Evolutionary conservation across 1,284 basidiomycete species (phyloP).

Genomic region (Pseudozyma sp.): DNA sequence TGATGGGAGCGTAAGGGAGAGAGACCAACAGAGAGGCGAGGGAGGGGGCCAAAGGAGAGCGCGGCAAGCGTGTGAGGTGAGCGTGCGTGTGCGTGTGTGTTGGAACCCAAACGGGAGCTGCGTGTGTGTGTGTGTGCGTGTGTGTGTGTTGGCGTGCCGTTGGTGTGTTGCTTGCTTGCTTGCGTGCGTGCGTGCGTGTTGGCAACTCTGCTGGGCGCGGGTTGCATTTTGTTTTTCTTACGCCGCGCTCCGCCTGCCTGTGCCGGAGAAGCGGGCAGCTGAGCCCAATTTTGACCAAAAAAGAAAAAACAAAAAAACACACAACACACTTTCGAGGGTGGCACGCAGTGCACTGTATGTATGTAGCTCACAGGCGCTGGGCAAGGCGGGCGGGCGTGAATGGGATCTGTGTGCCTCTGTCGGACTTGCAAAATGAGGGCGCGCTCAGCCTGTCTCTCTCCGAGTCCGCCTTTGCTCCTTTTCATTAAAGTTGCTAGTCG

Average conservation of each 20-base stretch:
- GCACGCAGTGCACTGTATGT: too few species aligned
- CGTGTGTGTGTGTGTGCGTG: constrained; percentile 8
- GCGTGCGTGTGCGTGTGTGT: constrained; percentile 6
- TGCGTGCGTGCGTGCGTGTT: constrained; percentile 7
- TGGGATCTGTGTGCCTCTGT: neutral
- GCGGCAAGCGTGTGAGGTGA: constrained; percentile 10
- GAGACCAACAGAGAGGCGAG: neutral
- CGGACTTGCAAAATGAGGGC: constrained; percentile 2
- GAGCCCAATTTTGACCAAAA: neutral
- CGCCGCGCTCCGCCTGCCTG: too few species aligned
- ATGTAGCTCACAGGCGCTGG: neutral
- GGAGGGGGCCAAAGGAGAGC: neutral
- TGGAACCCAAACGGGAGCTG: constrained; percentile 1
- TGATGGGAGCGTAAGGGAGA: neutral
- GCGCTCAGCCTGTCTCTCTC: neutral
- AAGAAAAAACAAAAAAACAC: neutral
- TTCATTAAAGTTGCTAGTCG: too few species aligned
- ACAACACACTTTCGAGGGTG: neutral
- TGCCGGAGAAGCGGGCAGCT: neutral
- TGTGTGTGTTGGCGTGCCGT: neutral
- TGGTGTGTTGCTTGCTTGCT: constrained; percentile 10
- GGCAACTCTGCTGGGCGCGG: neutral
- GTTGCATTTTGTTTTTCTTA: too few species aligned
- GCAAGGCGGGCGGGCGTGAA: neutral
- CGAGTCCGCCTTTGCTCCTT: too few species aligned